These are phyloP conservation scores for Olyra latifolia DNA, from an alignment of 176 grass and related monocot species.

Conservation along the genomic window DNA sequence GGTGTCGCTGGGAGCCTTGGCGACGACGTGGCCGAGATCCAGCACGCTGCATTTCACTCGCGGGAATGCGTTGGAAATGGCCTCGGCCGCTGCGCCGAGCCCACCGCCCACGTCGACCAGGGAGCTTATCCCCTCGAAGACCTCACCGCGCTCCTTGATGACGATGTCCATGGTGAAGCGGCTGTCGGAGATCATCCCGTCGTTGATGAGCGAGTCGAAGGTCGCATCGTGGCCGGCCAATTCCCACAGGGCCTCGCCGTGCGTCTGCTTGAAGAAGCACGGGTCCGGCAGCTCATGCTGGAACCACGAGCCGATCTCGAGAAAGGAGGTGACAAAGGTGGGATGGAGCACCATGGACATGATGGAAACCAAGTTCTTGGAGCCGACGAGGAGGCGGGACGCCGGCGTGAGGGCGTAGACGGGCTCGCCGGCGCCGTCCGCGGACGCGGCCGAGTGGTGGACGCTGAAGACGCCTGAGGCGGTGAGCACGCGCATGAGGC, in stretches of 20 bases:
- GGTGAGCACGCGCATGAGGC: conserved; percentile 27
- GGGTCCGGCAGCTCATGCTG: background rate
- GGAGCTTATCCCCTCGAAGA: conserved; percentile 45
- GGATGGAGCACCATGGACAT: background rate
- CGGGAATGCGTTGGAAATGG: conserved; percentile 43
- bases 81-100: background rate
- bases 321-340: background rate
- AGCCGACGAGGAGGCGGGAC: conserved; percentile 18
- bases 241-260: conserved; percentile 17
- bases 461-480: conserved; percentile 2
- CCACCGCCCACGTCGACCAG: conserved; percentile 59
- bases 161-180: conserved; percentile 21
- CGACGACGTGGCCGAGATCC: conserved; percentile 54
- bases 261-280: conserved; percentile 10
- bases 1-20: background rate
- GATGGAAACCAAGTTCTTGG: background rate
- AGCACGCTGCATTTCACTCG: conserved; percentile 45
- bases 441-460: background rate
- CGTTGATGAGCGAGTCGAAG: conserved; percentile 40
- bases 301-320: conserved; percentile 18
- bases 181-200: conserved; percentile 47
- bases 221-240: background rate
- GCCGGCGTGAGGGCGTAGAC: conserved; percentile 4
- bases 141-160: background rate
- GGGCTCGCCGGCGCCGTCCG: background rate